Evolutionary conservation across 2,329 filamentous ascomycete genomes (phyloP), one percentile per base, ranked within the genome.

Genomic region (Fusarium austroafricanum): DNA sequence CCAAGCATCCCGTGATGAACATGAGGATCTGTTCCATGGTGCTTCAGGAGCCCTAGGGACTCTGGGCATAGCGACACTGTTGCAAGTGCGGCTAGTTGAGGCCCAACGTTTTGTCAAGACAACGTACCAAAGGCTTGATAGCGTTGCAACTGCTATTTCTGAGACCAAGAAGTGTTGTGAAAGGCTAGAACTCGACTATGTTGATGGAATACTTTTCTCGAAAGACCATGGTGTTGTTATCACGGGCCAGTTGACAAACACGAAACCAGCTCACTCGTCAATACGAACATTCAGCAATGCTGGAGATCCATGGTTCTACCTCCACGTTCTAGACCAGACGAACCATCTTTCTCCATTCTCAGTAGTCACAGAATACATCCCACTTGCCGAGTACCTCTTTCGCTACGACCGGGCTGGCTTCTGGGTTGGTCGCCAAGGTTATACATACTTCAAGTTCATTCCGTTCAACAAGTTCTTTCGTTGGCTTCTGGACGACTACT

Each of bases 371-470:
- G 71, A 76, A 10, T 72, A 74, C 14, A 54, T 76, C 3, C 75
- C 72, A 0, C 53, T 76, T 0, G 75, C 77, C 9, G 83, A 86
- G 45, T 89, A 89, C 67, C 78, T 89, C 8, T 89, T 89, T 71
- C 82, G 86, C 8, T 88, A 90, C 71, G 88, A 91, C 71, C 81
- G 89, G 3, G 89, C 87, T 12, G 87, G 84, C 1, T 91, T 91
- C 76, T 91, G 89, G 89, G 85, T 85, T 1, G 89, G 86, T 5
- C 77, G 79, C 4, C 87, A 86, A 28, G 87, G 87, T 2, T 91
- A 87, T 76, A 78, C 83, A 5, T 90, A 90, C 72, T 73, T 73
- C 59, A 73, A 73, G 28, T 23, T 65, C 3, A 45, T 75, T 1
- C 89, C 88, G 0, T 90, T 90, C 79, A 90, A 84, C 65, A 79